Base-by-base conservation (phyloP, 257 asterid genomes). In the Penstemon eatonii region DNA sequence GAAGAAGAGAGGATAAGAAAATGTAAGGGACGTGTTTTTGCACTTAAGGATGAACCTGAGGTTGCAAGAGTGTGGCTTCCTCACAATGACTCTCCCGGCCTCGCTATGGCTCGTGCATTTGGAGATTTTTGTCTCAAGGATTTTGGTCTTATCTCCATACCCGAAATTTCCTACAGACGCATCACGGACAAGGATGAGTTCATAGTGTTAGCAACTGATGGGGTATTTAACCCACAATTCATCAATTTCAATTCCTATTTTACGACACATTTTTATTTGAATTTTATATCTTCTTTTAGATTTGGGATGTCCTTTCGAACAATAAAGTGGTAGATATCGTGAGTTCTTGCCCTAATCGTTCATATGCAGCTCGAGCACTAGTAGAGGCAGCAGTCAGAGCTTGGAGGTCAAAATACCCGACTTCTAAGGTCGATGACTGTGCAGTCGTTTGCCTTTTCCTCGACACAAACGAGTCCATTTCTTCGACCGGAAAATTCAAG, bases 41-140 rank as follows among this genome's bases (percentile, higher is more conserved):
- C 97, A 18, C 95, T 90, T 59, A 90, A 67, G 25, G 96, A 88
- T 49, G 97, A 90, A 76, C 96, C 96, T 0, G 97, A 83, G 44
- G 95, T 90, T 66, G 75, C 95, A 51, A 80, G 97, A 81, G 92
- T 90, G 63, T 90, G 97, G 97, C 86, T 90, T 45, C 97, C 97
- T 4, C 74, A 90, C 78, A 74, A 72, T 5, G 79, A 90, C 81
- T 88, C 90, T 59, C 97, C 97, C 33, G 97, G 97, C 54, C 95
- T 90, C 71, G 97, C 97, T 58, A 90, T 90, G 97, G 94, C 97
- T 49, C 96, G 97, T 56, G 97, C 97, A 45, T 85, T 90, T 78
- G 97, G 97, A 69, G 96, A 90, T 76, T 90, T 90, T 67, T 90
- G 97, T 77, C 88, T 90, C 63, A 90, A 90, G 87, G 96, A 88